phyloP scores from a whole-genome alignment of 1,284 basidiomycete species.

The Taiwanofungus camphoratus region DNA sequence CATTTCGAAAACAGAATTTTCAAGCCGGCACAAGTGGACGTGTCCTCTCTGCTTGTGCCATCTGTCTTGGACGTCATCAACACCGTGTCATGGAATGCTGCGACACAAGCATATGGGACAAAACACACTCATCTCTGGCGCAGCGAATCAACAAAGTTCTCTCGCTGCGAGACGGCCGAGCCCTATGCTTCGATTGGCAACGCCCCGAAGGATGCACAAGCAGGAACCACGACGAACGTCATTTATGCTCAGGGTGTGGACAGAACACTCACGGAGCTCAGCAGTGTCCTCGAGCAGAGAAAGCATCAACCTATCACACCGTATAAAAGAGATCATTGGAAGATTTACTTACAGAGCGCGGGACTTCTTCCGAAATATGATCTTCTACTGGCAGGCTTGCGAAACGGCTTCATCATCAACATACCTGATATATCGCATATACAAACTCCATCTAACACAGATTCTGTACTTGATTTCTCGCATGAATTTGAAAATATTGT shows the following conservation, averaged over 20 bases:
- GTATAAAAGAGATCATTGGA: conserved; percentile 21
- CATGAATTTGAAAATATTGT: conserved; percentile 14
- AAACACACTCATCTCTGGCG: conserved; percentile 4
- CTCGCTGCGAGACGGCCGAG: conserved; percentile 3
- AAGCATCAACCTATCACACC: conserved; percentile 16
- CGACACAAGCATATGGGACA: conserved; percentile 12
- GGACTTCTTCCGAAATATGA: conserved; percentile 19
- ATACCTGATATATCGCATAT: conserved; percentile 14
- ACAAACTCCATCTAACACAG: conserved; percentile 23
- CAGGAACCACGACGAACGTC: conserved; percentile 7
- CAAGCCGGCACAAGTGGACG: conserved; percentile 1
- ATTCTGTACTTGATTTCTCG: conserved; percentile 8
- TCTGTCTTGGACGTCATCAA: conserved; percentile 21
- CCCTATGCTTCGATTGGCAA: conserved; percentile 21
- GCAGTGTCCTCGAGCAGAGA: conserved; percentile 20
- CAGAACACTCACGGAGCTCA: conserved; percentile 17
- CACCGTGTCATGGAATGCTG: conserved; percentile 16
- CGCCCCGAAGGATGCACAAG: conserved; percentile 10
- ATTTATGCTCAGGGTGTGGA: conserved; percentile 26
- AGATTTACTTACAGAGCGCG: conserved; percentile 8
- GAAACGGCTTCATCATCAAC: neutral
- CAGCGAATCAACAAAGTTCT: conserved; percentile 8
- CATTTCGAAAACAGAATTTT: conserved; percentile 4
- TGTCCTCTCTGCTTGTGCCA: conserved; percentile 14
- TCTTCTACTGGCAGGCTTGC: neutral